These are phyloP conservation scores for Coemansia sp. DNA, from an alignment of 192 early-diverging fungal genomes.

Conservation along the genomic window DNA sequence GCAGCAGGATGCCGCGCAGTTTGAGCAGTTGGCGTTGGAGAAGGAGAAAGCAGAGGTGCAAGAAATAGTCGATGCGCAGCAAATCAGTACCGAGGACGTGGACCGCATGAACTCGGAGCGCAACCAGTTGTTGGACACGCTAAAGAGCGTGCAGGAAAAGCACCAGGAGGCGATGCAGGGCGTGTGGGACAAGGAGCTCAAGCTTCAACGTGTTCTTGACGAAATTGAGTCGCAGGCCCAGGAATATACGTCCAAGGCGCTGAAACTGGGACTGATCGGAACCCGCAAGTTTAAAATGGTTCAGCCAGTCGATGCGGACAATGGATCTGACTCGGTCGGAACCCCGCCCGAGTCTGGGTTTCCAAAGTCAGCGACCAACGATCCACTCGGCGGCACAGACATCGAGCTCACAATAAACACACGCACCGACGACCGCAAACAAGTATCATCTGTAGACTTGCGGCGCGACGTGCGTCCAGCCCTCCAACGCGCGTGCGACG, in stretches of 20 bases:
- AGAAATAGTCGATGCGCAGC: conserved; percentile 68
- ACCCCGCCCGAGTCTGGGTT: conserved; percentile 1
- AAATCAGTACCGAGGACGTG: conserved; percentile 75
- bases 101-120: conserved; percentile 79
- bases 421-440: conserved; percentile 38
- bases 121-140: conserved; percentile 61
- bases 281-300: conserved; percentile 13
- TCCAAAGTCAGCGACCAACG: conserved; percentile 26
- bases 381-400: conserved; percentile 41
- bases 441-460: conserved; percentile 48
- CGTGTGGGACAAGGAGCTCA: conserved; percentile 69
- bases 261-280: conserved; percentile 50
- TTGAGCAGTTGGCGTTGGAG: conserved; percentile 50
- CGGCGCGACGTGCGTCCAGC: conserved; percentile 45
- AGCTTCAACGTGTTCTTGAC: conserved; percentile 66
- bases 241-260: conserved; percentile 49
- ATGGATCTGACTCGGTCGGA: background rate
- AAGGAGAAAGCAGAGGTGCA: conserved; percentile 60
- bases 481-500: conserved; percentile 46
- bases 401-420: conserved; percentile 43
- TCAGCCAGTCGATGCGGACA: background rate
- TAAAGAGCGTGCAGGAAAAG: conserved; percentile 56
- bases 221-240: conserved; percentile 52
- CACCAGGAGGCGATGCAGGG: conserved; percentile 58
- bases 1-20: conserved; percentile 46